phyloP scores from a whole-genome alignment of 1,139 yeast genomes.

The Yamadazyma atmosphaerica region DNA sequence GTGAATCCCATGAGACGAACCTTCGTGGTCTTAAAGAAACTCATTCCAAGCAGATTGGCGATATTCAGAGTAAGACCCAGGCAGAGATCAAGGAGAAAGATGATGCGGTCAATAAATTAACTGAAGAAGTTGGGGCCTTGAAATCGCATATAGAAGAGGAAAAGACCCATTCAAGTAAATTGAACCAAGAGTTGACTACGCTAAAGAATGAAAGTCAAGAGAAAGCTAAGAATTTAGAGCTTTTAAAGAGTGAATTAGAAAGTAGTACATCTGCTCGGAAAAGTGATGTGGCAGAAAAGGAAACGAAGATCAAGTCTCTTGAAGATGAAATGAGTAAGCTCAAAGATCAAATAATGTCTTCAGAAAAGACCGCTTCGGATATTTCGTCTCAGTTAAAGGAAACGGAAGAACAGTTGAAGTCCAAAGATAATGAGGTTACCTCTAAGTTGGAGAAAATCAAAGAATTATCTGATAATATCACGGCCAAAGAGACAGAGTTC shows the following conservation, averaged over 20 bases:
- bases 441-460: neutral
- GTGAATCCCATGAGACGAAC: neutral
- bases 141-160: neutral
- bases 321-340: conserved; percentile 10
- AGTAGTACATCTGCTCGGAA: too few relatives aligned
- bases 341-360: conserved; percentile 4
- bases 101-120: neutral
- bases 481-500: neutral
- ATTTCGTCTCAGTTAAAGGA: neutral
- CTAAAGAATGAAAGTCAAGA: neutral
- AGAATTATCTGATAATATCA: neutral
- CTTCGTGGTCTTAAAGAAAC: neutral
- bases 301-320: conserved; percentile 1
- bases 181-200: conserved; percentile 2
- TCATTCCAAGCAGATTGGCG: neutral
- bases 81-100: neutral
- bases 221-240: neutral
- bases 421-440: neutral
- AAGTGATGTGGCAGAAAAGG: neutral
- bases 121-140: neutral
- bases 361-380: neutral
- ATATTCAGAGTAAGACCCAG: conserved; percentile 6
- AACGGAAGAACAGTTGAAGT: neutral
- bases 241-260: too few relatives aligned
- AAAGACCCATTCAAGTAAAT: conserved; percentile 1